Evolutionary conservation across 805 yeast species (phyloP), one percentile per base, ranked within the genome.

Genomic region (Maudiozyma serrabonitensis): DNA sequence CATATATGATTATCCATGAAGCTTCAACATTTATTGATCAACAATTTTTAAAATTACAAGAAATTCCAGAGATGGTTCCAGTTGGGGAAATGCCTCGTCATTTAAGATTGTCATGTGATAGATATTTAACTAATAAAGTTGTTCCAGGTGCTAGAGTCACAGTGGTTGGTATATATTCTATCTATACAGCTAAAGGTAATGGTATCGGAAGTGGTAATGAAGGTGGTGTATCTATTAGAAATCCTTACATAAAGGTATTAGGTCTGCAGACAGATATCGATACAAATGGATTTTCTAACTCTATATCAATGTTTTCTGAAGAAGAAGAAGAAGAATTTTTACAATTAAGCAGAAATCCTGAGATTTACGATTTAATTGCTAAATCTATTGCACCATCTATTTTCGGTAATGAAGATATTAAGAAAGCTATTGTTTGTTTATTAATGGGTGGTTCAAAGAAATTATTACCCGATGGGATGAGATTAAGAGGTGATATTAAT

Each of bases 51-150:
- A 93, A 93, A 66, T 74, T 93, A 50, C 99, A 93, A 67, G 99
- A 93, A 66, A 76, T 93, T n/a, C 97, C 98, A 12, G 99, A 93
- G 66, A 87, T 87, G 83, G 97, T 93, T 1, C 99, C 99, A 1
- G 95, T 93, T 28, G 99, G 99, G 56, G 99, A 93, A 70, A 84
- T 93, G 88, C 99, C 99, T 8, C 80, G 99, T 57, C 95, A 93
- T 61, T 83, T 93, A 40, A 63, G 87, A 51, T 74, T 93, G 54
- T 85, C 93, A 41, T 87, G 88, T 34, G 98, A 93, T 66, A 77
- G 99, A 53, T 87, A 86, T 58, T 72, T 93, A 63, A 84, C 96
- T 26, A 93, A 93, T 69, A 81, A 78, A 54, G 89, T 93, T 31
- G 85, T 91, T 40, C 99, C 99, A 0, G 99, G 99, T 25, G 87